These are phyloP conservation scores for Mycena olivaceomarginata DNA, from an alignment of 768 basidiomycete species.

Conservation along the genomic window DNA sequence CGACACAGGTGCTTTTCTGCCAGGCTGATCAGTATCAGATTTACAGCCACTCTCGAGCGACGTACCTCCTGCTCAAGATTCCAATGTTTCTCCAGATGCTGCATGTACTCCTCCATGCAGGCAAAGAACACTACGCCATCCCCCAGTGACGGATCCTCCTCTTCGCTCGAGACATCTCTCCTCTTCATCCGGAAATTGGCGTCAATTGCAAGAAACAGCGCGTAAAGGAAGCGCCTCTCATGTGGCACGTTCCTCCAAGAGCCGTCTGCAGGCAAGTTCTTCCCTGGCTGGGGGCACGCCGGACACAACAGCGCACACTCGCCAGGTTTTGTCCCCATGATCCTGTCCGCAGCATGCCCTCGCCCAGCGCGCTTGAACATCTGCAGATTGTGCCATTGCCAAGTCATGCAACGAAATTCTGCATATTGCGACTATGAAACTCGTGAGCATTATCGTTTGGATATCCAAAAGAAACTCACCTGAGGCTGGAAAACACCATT, in stretches of 20 bases:
- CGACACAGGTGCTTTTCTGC: slow-evolving; percentile 24
- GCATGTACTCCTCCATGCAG: not conserved
- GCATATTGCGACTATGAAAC: no score
- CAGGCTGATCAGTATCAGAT: no score
- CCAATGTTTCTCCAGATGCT: not conserved
- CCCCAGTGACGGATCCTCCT: not conserved
- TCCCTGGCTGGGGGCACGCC: not conserved
- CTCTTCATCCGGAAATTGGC: not conserved
- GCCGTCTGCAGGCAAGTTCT: not conserved
- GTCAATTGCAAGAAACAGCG: not conserved
- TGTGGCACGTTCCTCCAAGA: not conserved
- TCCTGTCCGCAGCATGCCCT: not conserved
- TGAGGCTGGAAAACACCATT: no score
- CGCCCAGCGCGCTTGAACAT: slow-evolving; percentile 23
- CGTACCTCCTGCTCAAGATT: slow-evolving; percentile 6
- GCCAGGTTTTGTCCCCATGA: not conserved
- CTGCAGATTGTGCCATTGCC: slow-evolving; percentile 45
- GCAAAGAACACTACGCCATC: not conserved
- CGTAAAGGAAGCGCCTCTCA: not conserved
- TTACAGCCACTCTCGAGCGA: no score
- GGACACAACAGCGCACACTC: not conserved
- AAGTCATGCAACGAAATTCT: no score
- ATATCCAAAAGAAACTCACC: no score
- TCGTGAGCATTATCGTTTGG: no score
- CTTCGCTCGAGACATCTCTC: not conserved